phyloP scores from a whole-genome alignment of 257 asterid species.

The Capsicum baccatum region DNA sequence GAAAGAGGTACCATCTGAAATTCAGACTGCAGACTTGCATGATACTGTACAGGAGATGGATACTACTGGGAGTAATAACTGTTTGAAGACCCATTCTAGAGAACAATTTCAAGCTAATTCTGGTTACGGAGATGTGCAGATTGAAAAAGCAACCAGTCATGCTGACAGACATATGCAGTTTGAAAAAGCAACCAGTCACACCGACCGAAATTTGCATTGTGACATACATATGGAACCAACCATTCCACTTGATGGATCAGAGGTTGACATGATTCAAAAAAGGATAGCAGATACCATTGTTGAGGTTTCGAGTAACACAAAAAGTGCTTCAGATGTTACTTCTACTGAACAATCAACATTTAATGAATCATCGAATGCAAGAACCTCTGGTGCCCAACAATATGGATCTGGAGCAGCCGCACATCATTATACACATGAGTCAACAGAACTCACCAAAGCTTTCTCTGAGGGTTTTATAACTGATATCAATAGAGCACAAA shows the following conservation, averaged over 20 bases:
- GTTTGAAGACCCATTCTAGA: conserved; percentile 16
- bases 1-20: conserved; percentile 31
- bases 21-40: conserved; percentile 24
- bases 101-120: conserved; percentile 28
- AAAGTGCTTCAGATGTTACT: conserved; percentile 34
- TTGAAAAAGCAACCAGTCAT: conserved; percentile 6
- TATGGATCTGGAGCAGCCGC: conserved; percentile 37
- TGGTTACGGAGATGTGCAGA: conserved; percentile 32
- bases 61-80: conserved; percentile 5
- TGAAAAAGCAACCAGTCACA: conserved; percentile 7
- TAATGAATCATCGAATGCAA: conserved; percentile 33
- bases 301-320: conserved; percentile 33
- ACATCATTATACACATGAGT: conserved; percentile 34
- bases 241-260: conserved; percentile 36
- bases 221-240: conserved; percentile 36
- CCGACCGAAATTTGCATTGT: conserved; percentile 36
- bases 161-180: conserved; percentile 32
- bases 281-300: conserved; percentile 36
- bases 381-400: conserved; percentile 39
- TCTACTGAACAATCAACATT: conserved; percentile 28
- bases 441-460: conserved; percentile 35
- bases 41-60: conserved; percentile 24
- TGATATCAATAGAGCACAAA: conserved; percentile 36
- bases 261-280: conserved; percentile 29
- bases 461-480: conserved; percentile 41